A percentile compares a stretch with the other conserved stretches of the same genome.
Evolutionary conservation across 257 asterid genomes (phyloP).

Genomic region (Dorcoceras hygrometricum): DNA sequence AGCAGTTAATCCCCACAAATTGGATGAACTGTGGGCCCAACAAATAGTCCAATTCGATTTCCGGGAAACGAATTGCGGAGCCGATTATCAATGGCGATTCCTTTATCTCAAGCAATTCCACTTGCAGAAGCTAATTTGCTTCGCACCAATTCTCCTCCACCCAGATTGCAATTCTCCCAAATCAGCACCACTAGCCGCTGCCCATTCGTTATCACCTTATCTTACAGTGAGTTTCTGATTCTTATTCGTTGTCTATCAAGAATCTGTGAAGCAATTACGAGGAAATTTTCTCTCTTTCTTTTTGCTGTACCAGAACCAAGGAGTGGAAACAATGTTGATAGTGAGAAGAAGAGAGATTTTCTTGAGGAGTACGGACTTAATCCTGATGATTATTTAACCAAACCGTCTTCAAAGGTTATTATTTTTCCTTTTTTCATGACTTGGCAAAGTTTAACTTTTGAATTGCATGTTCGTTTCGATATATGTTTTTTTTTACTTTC

Average conservation of each 20-base stretch:
- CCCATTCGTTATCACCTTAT: conserved; percentile 38
- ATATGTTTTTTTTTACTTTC: no score
- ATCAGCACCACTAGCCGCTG: conserved; percentile 32
- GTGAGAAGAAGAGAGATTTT: conserved; percentile 57
- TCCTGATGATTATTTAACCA: conserved; percentile 65
- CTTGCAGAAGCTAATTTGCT: conserved; percentile 26
- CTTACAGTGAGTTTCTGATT: conserved; percentile 51
- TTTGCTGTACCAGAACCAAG: conserved; percentile 46
- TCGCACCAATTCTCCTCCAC: conserved; percentile 21
- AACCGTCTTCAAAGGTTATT: conserved; percentile 64
- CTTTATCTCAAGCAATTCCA: conserved; percentile 24
- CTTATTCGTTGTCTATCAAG: conserved; percentile 3
- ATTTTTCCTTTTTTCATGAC: not conserved
- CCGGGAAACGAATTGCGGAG: no score
- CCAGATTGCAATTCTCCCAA: conserved; percentile 29
- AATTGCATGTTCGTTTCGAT: not conserved
- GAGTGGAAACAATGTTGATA: conserved; percentile 30
- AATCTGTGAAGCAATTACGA: not conserved
- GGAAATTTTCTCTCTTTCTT: not conserved
- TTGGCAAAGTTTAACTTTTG: not conserved
- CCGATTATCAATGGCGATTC: conserved; percentile 44
- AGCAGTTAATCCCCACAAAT: no score
- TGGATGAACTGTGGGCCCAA: no score
- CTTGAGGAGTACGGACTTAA: conserved; percentile 74
- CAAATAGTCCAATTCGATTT: no score